Evolutionary conservation across 2,329 filamentous ascomycete genomes (phyloP).

Genomic region (Pseudonectria buxi): DNA sequence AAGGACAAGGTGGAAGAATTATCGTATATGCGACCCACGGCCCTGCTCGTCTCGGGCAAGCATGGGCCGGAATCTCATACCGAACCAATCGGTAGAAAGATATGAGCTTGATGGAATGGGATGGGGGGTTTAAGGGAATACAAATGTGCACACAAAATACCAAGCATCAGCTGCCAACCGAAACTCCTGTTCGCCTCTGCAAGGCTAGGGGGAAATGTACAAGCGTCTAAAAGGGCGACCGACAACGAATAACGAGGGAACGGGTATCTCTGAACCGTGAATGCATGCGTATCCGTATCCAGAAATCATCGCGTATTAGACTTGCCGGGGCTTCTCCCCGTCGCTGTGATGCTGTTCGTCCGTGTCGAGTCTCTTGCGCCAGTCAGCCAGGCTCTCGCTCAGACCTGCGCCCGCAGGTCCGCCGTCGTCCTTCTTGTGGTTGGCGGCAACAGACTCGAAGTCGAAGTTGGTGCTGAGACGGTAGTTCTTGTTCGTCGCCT

Average conservation of each 20-base stretch:
- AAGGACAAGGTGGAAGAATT: slow-evolving; percentile 12
- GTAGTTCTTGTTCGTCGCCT: slow-evolving; percentile 92
- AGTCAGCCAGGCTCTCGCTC: slow-evolving; percentile 69
- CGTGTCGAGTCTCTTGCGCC: slow-evolving; percentile 68
- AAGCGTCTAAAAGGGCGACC: slow-evolving; percentile 10
- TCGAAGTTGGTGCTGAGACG: slow-evolving; percentile 85
- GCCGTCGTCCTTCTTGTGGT: slow-evolving; percentile 38
- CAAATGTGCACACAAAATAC: slow-evolving; percentile 10
- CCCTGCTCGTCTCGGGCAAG: slow-evolving; percentile 3
- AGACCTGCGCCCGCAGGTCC: slow-evolving; percentile 39
- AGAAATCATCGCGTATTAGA: slow-evolving; percentile 16
- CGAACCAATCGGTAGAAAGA: too few relatives aligned
- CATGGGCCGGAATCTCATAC: not conserved
- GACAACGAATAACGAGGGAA: slow-evolving; percentile 18
- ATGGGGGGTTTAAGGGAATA: slow-evolving; percentile 4
- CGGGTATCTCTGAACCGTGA: slow-evolving; percentile 29
- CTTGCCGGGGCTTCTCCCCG: slow-evolving; percentile 22
- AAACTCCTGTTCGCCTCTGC: slow-evolving; percentile 23
- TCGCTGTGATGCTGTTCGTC: slow-evolving; percentile 30
- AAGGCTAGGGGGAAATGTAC: slow-evolving; percentile 17
- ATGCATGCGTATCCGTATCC: slow-evolving; percentile 21
- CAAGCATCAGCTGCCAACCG: slow-evolving; percentile 13
- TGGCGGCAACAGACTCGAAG: slow-evolving; percentile 53
- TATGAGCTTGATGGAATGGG: not conserved
- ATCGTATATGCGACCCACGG: slow-evolving; percentile 1